These are phyloP conservation scores for Coelastrella sp. DNA, from an alignment of 139 green algal species.

Conservation along the genomic window DNA sequence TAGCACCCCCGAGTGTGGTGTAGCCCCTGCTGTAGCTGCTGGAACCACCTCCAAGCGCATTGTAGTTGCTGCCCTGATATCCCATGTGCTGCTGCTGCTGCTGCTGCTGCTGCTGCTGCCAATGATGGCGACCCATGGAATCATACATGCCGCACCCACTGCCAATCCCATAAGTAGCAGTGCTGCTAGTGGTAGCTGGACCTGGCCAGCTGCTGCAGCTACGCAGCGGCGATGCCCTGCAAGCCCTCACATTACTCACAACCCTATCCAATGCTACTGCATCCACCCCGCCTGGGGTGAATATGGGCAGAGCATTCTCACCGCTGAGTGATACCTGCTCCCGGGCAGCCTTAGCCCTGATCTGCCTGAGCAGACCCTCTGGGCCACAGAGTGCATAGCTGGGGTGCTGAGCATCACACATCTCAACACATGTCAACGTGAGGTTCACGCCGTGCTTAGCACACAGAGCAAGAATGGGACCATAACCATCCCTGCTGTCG, in stretches of 20 bases:
- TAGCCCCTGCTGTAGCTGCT: background rate
- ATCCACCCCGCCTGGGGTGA: constrained; percentile 72
- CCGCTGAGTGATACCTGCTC: constrained; percentile 80
- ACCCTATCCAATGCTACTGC: constrained; percentile 77
- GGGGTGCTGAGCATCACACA: constrained; percentile 96
- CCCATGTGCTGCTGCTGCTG: background rate
- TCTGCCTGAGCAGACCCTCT: constrained; percentile 89
- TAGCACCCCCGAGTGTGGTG: background rate
- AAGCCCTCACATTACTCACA: constrained; percentile 72
- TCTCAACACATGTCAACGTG: constrained; percentile 98
- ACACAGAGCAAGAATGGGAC: constrained; percentile 75
- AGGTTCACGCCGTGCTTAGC: constrained; percentile 78
- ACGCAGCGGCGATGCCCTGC: constrained; percentile 23
- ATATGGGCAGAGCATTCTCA: constrained; percentile 95
- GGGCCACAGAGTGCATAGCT: constrained; percentile 85
- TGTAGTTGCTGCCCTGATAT: background rate
- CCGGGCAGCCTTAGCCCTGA: constrained; percentile 72
- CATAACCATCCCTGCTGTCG: constrained; percentile 85
- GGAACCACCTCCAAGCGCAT: background rate
- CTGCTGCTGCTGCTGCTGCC: background rate
- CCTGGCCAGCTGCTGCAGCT: constrained; percentile 38
- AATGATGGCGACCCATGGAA: background rate
- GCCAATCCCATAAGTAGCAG: constrained; percentile 17
- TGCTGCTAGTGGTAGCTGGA: background rate
- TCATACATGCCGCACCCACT: background rate